A percentile compares a stretch with the other conserved stretches of the same genome.
Conservation (phyloP, 805 yeast genomes). For the Myxozyma kluyveri region DNA sequence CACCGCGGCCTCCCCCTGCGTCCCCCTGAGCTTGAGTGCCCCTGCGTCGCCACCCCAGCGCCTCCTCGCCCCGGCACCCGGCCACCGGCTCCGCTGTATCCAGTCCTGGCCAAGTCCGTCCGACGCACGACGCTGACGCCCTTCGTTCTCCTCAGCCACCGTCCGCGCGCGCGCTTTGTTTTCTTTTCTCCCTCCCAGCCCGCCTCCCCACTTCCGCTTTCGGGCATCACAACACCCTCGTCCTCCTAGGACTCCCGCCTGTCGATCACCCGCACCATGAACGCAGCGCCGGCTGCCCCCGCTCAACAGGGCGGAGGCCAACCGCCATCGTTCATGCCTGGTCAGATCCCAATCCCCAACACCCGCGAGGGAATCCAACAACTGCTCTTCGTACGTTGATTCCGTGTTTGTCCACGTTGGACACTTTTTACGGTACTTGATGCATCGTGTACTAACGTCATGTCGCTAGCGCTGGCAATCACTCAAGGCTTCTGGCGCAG, state of each 20-base stretch:
- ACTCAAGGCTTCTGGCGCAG: slow-evolving; percentile 56
- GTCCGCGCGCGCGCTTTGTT: too few species aligned
- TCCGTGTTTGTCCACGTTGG: not conserved
- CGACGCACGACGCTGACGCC: too few species aligned
- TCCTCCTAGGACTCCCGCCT: too few species aligned
- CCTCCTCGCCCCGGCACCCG: slow-evolving; percentile 2
- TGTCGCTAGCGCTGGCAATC: slow-evolving; percentile 54
- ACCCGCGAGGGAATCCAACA: slow-evolving; percentile 28
- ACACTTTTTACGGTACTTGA: not conserved
- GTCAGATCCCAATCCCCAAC: slow-evolving; percentile 18
- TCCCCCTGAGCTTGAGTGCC: not conserved
- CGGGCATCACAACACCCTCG: not conserved
- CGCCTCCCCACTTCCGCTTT: too few species aligned
- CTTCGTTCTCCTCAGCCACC: too few species aligned
- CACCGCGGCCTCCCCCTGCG: slow-evolving; percentile 1
- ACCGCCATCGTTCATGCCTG: slow-evolving; percentile 2
- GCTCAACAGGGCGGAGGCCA: slow-evolving; percentile 3
- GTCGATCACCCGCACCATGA: slow-evolving; percentile 18
- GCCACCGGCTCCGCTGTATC: too few species aligned
- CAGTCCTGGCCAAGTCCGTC: too few species aligned
- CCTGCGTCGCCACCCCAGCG: slow-evolving; percentile 1
- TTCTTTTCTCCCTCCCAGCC: too few species aligned
- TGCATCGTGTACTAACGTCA: not conserved
- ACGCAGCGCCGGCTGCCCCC: slow-evolving; percentile 19
- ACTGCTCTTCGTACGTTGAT: slow-evolving; percentile 20